These are phyloP conservation scores for Botrytis squamosa DNA, from an alignment of 2,329 filamentous ascomycete species.

Conservation along the genomic window DNA sequence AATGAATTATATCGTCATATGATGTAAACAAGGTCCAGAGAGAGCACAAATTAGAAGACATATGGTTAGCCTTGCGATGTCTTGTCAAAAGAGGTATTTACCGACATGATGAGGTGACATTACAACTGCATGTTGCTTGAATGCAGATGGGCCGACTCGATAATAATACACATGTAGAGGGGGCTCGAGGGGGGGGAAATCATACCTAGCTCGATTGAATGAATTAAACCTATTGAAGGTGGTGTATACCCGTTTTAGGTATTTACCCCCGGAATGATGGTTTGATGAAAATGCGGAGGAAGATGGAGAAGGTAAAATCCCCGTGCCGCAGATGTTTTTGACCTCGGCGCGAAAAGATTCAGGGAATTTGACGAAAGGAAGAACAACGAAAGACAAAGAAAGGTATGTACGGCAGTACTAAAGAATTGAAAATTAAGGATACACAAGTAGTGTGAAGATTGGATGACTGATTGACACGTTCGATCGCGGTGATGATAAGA, in stretches of 20 bases:
- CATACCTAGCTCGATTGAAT: neutral
- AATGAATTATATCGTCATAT: neutral
- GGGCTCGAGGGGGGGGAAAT: neutral
- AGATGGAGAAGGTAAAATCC: conserved; percentile 26
- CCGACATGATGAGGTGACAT: neutral
- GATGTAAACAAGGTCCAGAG: neutral
- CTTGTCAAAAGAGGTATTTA: neutral
- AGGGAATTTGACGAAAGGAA: neutral
- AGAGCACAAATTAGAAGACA: neutral
- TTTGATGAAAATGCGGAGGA: conserved; percentile 21
- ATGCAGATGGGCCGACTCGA: neutral
- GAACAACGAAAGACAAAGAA: neutral
- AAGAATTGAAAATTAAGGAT: neutral
- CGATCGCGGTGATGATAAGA: neutral
- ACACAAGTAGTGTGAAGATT: neutral
- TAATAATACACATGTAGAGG: neutral
- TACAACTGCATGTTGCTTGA: neutral
- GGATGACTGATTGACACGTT: neutral
- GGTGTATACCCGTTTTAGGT: neutral
- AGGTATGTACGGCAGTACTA: neutral
- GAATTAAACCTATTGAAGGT: neutral
- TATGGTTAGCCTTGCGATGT: neutral
- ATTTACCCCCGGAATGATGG: conserved; percentile 28
- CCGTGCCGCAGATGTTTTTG: neutral
- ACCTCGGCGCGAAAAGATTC: neutral